Evolutionary conservation across 2,329 filamentous ascomycete species (phyloP).

Genomic region (Fonsecaea pedrosoi): DNA sequence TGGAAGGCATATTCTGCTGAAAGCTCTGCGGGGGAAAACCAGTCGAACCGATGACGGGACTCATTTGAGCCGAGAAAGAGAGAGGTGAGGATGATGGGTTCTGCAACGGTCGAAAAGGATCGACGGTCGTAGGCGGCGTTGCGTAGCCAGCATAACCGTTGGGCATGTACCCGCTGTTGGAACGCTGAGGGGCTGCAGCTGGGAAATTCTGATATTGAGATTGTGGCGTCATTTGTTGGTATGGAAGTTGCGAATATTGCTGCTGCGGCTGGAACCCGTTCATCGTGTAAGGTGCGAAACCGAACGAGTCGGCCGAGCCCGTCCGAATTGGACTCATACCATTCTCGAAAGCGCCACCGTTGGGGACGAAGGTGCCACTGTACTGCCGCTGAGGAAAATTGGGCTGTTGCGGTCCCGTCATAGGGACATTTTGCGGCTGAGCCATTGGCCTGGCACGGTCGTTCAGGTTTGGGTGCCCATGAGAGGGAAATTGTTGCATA

Average conservation of each 20-base stretch:
- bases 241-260: slow-evolving; percentile 48
- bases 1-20: slow-evolving; percentile 52
- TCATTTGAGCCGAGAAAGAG: slow-evolving; percentile 48
- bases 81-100: slow-evolving; percentile 48
- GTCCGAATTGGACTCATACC: slow-evolving; percentile 46
- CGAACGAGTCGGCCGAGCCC: slow-evolving; percentile 46
- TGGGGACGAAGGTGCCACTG: slow-evolving; percentile 49
- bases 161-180: slow-evolving; percentile 53
- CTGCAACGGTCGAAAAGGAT: slow-evolving; percentile 51
- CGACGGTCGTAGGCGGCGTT: slow-evolving; percentile 49
- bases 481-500: slow-evolving; percentile 50
- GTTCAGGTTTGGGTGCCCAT: slow-evolving; percentile 47
- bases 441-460: slow-evolving; percentile 52
- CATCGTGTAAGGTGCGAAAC: slow-evolving; percentile 50
- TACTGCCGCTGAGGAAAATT: slow-evolving; percentile 51
- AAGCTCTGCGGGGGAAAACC: slow-evolving; percentile 54
- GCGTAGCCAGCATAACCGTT: slow-evolving; percentile 53
- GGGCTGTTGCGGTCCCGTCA: slow-evolving; percentile 42
- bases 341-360: slow-evolving; percentile 47
- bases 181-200: slow-evolving; percentile 55
- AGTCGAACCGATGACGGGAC: slow-evolving; percentile 53
- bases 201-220: slow-evolving; percentile 64
- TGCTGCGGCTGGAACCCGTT: slow-evolving; percentile 47
- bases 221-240: slow-evolving; percentile 54
- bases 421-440: slow-evolving; percentile 48